Conservation (phyloP, 768 basidiomycete species). For the Clathrus columnatus region DNA sequence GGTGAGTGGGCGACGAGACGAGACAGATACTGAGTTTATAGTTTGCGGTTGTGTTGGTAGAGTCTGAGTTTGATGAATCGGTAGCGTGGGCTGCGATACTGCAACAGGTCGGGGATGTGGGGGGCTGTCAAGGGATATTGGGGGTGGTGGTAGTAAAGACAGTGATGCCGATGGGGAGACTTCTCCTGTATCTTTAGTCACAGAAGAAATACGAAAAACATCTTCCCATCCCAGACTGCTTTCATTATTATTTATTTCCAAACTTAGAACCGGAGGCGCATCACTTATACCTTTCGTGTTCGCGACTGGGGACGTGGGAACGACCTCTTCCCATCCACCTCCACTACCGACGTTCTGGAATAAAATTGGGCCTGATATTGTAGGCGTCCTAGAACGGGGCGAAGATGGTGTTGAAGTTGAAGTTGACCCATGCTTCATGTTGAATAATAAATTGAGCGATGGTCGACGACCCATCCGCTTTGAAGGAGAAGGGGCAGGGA, state of each 20-base stretch:
- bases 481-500: conserved; percentile 1
- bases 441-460: conserved; percentile 3
- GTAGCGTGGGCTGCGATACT: not conserved
- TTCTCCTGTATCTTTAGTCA: conserved; percentile 1
- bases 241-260: conserved; percentile 1
- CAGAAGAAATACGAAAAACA: conserved; percentile 3
- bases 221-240: conserved; percentile 8
- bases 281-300: not conserved
- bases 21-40: not conserved
- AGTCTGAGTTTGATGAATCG: not conserved
- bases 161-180: not conserved
- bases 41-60: not conserved
- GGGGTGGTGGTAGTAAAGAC: conserved; percentile 1
- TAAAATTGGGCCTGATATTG: conserved; percentile 6
- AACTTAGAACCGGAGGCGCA: conserved; percentile 8
- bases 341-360: not conserved
- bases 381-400: conserved; percentile 10
- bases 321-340: not conserved
- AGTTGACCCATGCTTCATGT: conserved; percentile 8
- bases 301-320: not conserved
- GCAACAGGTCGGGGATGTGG: conserved; percentile 7
- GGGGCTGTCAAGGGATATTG: not conserved
- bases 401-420: conserved; percentile 7
- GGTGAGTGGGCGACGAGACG: not conserved
- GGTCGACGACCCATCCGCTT: conserved; percentile 6